Conservation (phyloP, 106 monocot species). For the Narthecium ossifragum region DNA sequence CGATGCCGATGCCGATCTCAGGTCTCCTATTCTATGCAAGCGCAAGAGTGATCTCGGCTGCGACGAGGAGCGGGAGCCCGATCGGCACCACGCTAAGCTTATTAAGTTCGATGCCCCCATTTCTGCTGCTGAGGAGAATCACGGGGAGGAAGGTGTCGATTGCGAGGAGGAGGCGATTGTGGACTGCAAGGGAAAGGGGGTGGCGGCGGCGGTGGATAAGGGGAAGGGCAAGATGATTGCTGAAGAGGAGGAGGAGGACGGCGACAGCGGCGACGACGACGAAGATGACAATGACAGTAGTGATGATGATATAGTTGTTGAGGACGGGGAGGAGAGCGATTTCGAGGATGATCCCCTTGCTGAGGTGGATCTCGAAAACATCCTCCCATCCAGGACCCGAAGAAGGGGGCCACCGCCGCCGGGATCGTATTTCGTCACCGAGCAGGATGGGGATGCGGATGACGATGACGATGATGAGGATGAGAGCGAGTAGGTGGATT, state of each 20-base stretch:
- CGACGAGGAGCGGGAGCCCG: conserved; percentile 1
- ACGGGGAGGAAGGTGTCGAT: neutral
- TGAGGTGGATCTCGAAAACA: conserved; percentile 65
- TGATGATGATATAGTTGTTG: conserved; percentile 3
- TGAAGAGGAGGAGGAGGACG: conserved; percentile 2
- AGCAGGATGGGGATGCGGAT: conserved; percentile 25
- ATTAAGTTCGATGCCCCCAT: neutral
- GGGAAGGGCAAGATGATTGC: conserved; percentile 10
- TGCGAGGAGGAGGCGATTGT: neutral
- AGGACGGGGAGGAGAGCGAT: conserved; percentile 19
- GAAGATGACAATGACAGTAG: conserved; percentile 4
- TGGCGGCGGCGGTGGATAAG: conserved; percentile 22
- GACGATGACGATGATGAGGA: conserved; percentile 37
- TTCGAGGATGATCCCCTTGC: conserved; percentile 46
- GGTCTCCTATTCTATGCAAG: too few species aligned
- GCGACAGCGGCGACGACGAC: conserved; percentile 6
- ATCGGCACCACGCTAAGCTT: conserved; percentile 3
- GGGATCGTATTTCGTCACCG: conserved; percentile 38
- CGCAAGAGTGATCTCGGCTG: conserved; percentile 19
- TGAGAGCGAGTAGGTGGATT: conserved; percentile 6
- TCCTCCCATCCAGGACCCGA: conserved; percentile 55
- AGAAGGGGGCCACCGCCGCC: conserved; percentile 23
- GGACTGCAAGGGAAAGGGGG: conserved; percentile 40
- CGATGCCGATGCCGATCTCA: neutral
- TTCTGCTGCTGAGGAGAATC: neutral